phyloP scores from a whole-genome alignment of 1,139 yeast genomes.

The Taphrina wiesneri region DNA sequence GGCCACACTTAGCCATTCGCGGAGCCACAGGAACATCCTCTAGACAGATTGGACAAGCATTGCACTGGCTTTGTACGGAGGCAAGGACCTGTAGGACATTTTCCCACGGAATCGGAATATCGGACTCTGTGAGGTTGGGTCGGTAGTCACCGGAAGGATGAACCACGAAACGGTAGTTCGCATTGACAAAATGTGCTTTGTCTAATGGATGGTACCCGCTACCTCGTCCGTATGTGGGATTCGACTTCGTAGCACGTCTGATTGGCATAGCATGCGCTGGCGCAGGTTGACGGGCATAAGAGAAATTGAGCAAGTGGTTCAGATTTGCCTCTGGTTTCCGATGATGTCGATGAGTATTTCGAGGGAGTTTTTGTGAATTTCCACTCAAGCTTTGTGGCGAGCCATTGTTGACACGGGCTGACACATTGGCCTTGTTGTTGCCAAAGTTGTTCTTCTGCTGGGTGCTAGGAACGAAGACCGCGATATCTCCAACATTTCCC shows the following conservation, averaged over 20 bases:
- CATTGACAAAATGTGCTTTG: constrained; percentile 78
- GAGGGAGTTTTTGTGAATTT: constrained; percentile 3
- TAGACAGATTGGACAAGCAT: constrained; percentile 87
- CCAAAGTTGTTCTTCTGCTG: background rate
- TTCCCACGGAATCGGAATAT: constrained; percentile 63
- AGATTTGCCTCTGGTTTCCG: constrained; percentile 39
- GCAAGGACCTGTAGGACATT: constrained; percentile 70
- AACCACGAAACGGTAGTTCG: constrained; percentile 79
- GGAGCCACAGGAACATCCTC: constrained; percentile 86
- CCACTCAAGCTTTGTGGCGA: background rate
- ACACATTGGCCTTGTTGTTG: background rate
- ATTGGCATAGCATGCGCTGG: constrained; percentile 30
- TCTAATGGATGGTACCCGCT: constrained; percentile 51
- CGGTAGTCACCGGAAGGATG: constrained; percentile 60
- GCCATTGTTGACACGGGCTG: background rate
- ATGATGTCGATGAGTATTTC: constrained; percentile 29
- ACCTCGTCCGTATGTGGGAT: constrained; percentile 36
- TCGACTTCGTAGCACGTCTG: constrained; percentile 34
- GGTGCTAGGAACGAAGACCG: background rate
- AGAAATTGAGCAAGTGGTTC: constrained; percentile 44
- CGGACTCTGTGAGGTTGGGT: constrained; percentile 69
- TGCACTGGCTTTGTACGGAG: constrained; percentile 57
- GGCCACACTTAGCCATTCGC: constrained; percentile 94
- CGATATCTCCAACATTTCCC: background rate
- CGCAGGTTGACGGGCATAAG: constrained; percentile 37